Evolutionary conservation across 1,284 basidiomycete genomes (phyloP).

Genomic region (Tylopilus sp.): DNA sequence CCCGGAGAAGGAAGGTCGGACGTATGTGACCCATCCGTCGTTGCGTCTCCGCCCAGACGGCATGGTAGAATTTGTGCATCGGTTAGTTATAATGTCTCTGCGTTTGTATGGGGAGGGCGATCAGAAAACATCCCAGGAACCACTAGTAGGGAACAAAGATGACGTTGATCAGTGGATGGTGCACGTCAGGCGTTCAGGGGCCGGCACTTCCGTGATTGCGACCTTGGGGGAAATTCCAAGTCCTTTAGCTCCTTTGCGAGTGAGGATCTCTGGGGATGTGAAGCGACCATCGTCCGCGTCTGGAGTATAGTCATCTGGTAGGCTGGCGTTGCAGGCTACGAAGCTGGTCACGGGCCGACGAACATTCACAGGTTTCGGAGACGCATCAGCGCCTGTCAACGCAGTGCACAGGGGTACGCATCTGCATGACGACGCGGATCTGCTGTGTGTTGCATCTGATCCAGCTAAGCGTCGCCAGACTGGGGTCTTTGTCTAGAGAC

Average conservation of each 20-base stretch:
- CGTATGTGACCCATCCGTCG: constrained; percentile 41
- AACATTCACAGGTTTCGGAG: no score
- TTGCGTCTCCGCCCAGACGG: constrained; percentile 54
- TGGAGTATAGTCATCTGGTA: no score
- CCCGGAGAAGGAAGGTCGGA: background rate
- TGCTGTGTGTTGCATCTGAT: constrained; percentile 64
- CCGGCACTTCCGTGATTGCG: background rate
- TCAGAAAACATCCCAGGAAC: background rate
- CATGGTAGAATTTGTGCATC: constrained; percentile 13
- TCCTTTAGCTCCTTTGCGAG: constrained; percentile 43
- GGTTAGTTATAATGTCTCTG: constrained; percentile 62
- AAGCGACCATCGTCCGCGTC: no score
- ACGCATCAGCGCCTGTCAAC: no score
- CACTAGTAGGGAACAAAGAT: background rate
- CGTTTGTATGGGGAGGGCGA: constrained; percentile 12
- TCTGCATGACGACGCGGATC: constrained; percentile 52
- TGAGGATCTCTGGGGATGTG: no score
- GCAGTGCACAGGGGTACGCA: no score
- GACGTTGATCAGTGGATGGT: no score
- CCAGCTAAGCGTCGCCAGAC: constrained; percentile 45
- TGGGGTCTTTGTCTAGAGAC: background rate
- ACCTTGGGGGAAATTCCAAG: constrained; percentile 34
- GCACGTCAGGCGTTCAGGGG: background rate
- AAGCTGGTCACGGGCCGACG: constrained; percentile 19
- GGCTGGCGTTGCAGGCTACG: constrained; percentile 45